A percentile compares a stretch with the other conserved stretches of the same genome.
Evolutionary conservation across 2,329 filamentous ascomycete species (phyloP).

Genomic region (Neonectria coccinea): DNA sequence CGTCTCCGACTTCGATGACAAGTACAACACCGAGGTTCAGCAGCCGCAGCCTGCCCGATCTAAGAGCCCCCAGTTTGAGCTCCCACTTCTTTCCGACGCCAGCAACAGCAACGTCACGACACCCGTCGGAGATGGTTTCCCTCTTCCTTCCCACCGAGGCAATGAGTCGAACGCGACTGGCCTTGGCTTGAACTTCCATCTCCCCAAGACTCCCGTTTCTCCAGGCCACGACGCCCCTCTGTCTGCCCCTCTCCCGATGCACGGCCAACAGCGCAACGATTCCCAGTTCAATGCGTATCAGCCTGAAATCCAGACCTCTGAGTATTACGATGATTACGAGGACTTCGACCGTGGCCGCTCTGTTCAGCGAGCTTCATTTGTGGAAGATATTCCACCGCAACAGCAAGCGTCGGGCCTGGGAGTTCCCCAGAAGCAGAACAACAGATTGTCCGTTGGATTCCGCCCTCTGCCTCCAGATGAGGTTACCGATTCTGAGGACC

Average conservation of each 20-base stretch:
- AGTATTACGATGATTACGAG: constrained; percentile 50
- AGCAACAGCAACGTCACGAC: constrained; percentile 28
- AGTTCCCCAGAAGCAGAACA: constrained; percentile 66
- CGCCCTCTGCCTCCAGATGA: constrained; percentile 91
- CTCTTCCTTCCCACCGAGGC: constrained; percentile 44
- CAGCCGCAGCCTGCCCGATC: constrained; percentile 47
- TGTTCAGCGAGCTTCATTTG: constrained; percentile 45
- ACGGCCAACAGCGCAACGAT: constrained; percentile 35
- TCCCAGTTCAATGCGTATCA: constrained; percentile 42
- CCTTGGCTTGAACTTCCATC: constrained; percentile 52
- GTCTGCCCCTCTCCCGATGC: constrained; percentile 37
- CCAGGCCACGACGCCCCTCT: constrained; percentile 31
- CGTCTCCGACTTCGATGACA: constrained; percentile 48
- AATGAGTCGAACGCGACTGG: constrained; percentile 44
- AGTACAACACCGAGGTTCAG: constrained; percentile 45
- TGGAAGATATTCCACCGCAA: constrained; percentile 37
- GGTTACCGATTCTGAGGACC: constrained; percentile 82
- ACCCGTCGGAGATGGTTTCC: constrained; percentile 39
- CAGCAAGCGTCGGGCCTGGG: constrained; percentile 56
- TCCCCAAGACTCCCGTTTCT: constrained; percentile 47
- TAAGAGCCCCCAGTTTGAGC: constrained; percentile 46
- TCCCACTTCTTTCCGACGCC: constrained; percentile 33
- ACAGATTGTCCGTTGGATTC: constrained; percentile 76
- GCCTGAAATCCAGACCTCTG: constrained; percentile 47
- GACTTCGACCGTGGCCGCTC: constrained; percentile 52